phyloP scores from a whole-genome alignment of 2,329 filamentous ascomycete genomes.

The Aureobasidium sp. region DNA sequence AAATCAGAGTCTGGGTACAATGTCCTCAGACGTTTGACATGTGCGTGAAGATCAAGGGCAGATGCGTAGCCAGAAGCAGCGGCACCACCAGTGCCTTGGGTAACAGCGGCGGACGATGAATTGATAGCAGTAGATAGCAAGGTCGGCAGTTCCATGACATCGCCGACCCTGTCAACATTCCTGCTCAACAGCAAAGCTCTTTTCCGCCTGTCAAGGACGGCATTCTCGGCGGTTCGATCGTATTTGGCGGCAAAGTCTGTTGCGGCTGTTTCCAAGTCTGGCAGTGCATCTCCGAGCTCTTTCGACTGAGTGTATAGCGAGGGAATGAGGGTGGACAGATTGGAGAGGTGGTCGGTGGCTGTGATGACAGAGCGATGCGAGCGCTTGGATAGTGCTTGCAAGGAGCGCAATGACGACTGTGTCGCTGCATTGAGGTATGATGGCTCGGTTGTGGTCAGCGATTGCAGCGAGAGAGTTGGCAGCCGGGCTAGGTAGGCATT shows the following conservation, averaged over 20 bases:
- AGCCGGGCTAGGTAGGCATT: slow-evolving; percentile 70
- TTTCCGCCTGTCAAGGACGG: slow-evolving; percentile 63
- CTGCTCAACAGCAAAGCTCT: slow-evolving; percentile 73
- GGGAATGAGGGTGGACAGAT: slow-evolving; percentile 65
- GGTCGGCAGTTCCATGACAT: slow-evolving; percentile 83
- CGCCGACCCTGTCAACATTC: slow-evolving; percentile 82
- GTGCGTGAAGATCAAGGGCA: slow-evolving; percentile 84
- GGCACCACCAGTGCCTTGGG: slow-evolving; percentile 28
- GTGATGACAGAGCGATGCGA: slow-evolving; percentile 80
- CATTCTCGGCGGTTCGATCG: slow-evolving; percentile 58
- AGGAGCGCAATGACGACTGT: slow-evolving; percentile 71
- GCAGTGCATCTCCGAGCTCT: slow-evolving; percentile 64
- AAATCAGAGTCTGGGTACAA: slow-evolving; percentile 75
- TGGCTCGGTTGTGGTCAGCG: slow-evolving; percentile 67
- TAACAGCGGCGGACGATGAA: slow-evolving; percentile 41
- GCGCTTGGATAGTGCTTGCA: slow-evolving; percentile 82
- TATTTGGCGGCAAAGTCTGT: slow-evolving; percentile 78
- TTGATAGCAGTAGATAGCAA: slow-evolving; percentile 74
- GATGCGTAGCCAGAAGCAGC: slow-evolving; percentile 63
- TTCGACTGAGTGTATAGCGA: slow-evolving; percentile 57
- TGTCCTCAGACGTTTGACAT: slow-evolving; percentile 77
- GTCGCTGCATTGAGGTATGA: slow-evolving; percentile 72
- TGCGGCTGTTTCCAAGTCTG: slow-evolving; percentile 70
- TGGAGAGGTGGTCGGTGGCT: slow-evolving; percentile 70
- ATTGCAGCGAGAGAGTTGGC: slow-evolving; percentile 66